Evolutionary conservation across 106 monocot species (phyloP).

Genomic region (Xerophyta viscosa): DNA sequence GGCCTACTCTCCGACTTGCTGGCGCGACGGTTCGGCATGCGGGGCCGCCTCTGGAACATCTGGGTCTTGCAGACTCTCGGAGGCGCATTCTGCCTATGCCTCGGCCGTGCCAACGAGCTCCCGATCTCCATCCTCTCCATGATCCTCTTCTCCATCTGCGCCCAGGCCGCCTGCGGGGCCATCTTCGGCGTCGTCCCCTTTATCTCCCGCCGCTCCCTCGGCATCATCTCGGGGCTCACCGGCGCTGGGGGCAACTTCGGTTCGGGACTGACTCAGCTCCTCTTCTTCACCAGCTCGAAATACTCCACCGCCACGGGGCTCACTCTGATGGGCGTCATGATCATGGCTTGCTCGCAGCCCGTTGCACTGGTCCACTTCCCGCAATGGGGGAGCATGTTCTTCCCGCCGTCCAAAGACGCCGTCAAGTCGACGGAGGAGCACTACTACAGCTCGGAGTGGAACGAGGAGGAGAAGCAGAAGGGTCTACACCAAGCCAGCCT

Average conservation of each 20-base stretch:
- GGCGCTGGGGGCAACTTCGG: conserved; percentile 64
- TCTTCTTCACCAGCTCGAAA: conserved; percentile 50
- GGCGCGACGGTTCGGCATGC: conserved; percentile 36
- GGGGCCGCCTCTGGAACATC: conserved; percentile 47
- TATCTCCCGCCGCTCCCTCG: conserved; percentile 41
- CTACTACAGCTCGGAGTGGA: conserved; percentile 38
- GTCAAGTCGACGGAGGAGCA: conserved; percentile 24
- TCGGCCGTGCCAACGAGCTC: conserved; percentile 31
- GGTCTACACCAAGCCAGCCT: conserved; percentile 31
- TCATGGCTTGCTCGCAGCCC: conserved; percentile 41
- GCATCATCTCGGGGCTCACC: conserved; percentile 23
- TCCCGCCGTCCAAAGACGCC: conserved; percentile 15
- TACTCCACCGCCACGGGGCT: conserved; percentile 28
- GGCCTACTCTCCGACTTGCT: conserved; percentile 40
- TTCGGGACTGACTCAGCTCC: conserved; percentile 51
- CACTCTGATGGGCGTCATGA: conserved; percentile 37
- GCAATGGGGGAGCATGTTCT: conserved; percentile 54
- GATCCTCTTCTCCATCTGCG: conserved; percentile 58
- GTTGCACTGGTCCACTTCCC: conserved; percentile 35
- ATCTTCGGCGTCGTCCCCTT: conserved; percentile 59
- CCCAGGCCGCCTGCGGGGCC: conserved; percentile 55
- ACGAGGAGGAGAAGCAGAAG: conserved; percentile 27
- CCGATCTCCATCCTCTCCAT: conserved; percentile 33
- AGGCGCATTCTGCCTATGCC: conserved; percentile 51
- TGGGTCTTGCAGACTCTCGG: conserved; percentile 59